Evolutionary conservation across 192 early-diverging fungal species (phyloP).

Genomic region (Gamsiella multidivaricata): DNA sequence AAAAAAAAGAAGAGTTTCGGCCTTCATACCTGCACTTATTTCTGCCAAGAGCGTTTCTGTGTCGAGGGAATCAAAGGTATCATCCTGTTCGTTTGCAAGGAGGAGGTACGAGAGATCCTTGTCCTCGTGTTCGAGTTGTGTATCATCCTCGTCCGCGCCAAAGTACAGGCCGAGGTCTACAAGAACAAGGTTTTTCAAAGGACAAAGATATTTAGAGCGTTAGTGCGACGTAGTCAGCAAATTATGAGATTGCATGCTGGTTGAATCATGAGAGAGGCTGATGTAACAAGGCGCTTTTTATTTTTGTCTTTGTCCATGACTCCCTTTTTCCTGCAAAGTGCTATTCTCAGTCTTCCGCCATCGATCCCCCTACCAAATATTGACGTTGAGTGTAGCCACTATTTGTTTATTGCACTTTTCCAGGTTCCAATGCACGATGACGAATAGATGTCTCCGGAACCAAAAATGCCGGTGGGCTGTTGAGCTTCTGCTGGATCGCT

Average conservation of each 20-base stretch:
- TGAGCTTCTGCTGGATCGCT: no score
- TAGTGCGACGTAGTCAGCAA: no score
- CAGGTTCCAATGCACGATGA: neutral
- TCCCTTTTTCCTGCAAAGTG: conserved; percentile 19
- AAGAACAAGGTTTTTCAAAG: no score
- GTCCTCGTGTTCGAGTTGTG: conserved; percentile 42
- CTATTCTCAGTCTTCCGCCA: conserved; percentile 35
- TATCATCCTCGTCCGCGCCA: conserved; percentile 44
- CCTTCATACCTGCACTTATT: conserved; percentile 29
- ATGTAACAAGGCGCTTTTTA: no score
- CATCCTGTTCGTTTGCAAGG: conserved; percentile 28
- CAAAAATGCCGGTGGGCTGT: no score
- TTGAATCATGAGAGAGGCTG: no score
- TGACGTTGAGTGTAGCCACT: neutral
- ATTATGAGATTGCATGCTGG: no score
- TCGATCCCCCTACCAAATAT: neutral
- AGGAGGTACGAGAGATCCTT: conserved; percentile 31
- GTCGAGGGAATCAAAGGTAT: conserved; percentile 30
- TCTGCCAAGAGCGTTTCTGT: conserved; percentile 31
- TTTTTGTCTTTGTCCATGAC: no score
- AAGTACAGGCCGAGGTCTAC: conserved; percentile 49
- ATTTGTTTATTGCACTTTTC: no score
- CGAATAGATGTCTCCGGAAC: no score
- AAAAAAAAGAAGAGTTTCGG: neutral
- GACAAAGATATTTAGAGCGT: neutral